Conservation (phyloP, 345 rosid genomes). For the Salix caprea region DNA sequence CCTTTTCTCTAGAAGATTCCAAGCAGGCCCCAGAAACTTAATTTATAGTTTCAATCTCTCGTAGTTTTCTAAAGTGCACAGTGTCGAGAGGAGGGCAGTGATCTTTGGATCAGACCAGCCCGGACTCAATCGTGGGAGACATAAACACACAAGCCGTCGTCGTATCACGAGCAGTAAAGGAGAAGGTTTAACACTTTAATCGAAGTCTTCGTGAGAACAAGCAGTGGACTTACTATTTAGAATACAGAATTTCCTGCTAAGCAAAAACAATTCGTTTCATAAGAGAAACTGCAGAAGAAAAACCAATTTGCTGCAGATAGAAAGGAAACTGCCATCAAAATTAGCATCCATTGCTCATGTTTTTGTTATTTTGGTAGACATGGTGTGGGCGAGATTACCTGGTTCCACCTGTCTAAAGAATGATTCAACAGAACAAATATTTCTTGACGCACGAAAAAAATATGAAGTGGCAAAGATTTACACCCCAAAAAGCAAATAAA, state of each 20-base stretch:
- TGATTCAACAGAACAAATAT: background rate
- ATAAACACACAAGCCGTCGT: slow-evolving; percentile 9
- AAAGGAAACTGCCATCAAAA: background rate
- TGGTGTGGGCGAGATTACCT: background rate
- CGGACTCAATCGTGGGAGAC: slow-evolving; percentile 9
- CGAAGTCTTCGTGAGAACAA: background rate
- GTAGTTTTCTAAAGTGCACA: background rate
- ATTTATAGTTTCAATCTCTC: background rate
- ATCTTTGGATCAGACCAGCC: background rate
- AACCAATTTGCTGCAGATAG: background rate
- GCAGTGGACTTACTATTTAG: background rate
- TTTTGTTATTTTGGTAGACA: background rate
- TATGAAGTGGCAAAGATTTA: background rate
- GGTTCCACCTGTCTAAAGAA: background rate
- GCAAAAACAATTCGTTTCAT: background rate
- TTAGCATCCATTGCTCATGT: background rate
- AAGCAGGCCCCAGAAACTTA: background rate
- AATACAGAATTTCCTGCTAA: background rate
- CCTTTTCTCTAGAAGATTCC: background rate
- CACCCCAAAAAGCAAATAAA: background rate
- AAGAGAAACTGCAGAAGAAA: background rate
- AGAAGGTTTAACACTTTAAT: background rate
- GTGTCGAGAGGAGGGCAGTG: background rate
- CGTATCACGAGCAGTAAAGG: background rate
- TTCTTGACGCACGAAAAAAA: background rate